phyloP scores from a whole-genome alignment of 1,284 basidiomycete species.

The Schizophyllum commune region DNA sequence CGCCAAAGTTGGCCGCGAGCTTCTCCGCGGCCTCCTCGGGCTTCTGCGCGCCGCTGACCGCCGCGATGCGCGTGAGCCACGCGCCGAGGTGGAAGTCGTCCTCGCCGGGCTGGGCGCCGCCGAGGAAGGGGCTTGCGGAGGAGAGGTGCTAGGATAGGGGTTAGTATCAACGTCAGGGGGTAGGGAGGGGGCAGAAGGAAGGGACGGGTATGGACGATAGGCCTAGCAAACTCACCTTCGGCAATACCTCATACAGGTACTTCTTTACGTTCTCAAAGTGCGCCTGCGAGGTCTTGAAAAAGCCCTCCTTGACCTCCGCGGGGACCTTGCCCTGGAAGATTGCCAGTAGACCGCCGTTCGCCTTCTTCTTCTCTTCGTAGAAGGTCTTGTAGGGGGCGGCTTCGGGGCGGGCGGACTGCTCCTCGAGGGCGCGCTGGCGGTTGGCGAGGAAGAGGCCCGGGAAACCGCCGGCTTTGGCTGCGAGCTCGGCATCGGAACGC shows the following conservation, averaged over 20 bases:
- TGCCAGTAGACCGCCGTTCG: constrained; percentile 38
- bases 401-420: constrained; percentile 32
- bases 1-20: constrained; percentile 33
- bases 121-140: constrained; percentile 35
- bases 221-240: constrained; percentile 9
- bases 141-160: constrained; percentile 21
- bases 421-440: constrained; percentile 39
- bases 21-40: constrained; percentile 28
- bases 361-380: constrained; percentile 41
- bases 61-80: constrained; percentile 41
- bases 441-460: constrained; percentile 32
- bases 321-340: constrained; percentile 34
- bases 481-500: constrained; percentile 45
- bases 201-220: too few relatives aligned
- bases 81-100: constrained; percentile 48
- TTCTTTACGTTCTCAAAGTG: constrained; percentile 32
- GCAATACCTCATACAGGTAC: constrained; percentile 36
- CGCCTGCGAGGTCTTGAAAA: constrained; percentile 30
- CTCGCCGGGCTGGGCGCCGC: constrained; percentile 39
- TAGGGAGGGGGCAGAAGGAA: too few relatives aligned
- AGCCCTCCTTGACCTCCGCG: constrained; percentile 27
- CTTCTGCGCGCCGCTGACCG: constrained; percentile 25
- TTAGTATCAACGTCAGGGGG: too few relatives aligned
- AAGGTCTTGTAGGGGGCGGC: constrained; percentile 41
- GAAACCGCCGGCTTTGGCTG: constrained; percentile 32